Evolutionary conservation across 192 early-diverging fungal species (phyloP).

Genomic region (Entomortierella lignicola): DNA sequence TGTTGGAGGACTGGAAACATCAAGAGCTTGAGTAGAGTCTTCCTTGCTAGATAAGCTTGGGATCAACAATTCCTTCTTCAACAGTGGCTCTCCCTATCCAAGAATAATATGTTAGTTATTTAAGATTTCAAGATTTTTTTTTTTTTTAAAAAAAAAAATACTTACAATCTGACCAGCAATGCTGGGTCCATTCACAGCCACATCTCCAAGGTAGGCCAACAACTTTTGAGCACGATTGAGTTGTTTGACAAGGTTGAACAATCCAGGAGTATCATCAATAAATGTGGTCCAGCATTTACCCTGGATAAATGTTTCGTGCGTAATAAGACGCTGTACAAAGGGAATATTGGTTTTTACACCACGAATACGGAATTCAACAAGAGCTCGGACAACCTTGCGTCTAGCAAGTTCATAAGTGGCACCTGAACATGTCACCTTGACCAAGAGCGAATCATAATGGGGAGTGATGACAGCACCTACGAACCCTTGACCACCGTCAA

Average conservation of each 20-base stretch:
- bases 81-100: conserved; percentile 71
- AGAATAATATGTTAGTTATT: neutral
- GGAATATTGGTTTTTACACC: conserved; percentile 98
- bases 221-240: conserved; percentile 90
- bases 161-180: conserved; percentile 88
- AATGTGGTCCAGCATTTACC: conserved; percentile 97
- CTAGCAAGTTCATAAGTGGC: conserved; percentile 91
- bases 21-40: conserved; percentile 54
- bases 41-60: conserved; percentile 64
- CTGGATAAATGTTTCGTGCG: conserved; percentile 81
- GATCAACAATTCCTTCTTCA: conserved; percentile 72
- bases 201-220: conserved; percentile 89
- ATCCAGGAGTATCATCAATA: conserved; percentile 95
- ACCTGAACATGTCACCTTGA: conserved; percentile 90
- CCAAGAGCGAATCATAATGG: conserved; percentile 94
- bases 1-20: conserved; percentile 69
- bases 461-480: conserved; percentile 94
- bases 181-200: conserved; percentile 91
- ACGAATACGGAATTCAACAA: conserved; percentile 95
- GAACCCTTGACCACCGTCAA: conserved; percentile 91
- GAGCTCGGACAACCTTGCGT: conserved; percentile 86
- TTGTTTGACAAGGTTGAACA: conserved; percentile 83
- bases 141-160: neutral
- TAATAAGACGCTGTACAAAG: conserved; percentile 90
- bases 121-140: neutral